phyloP scores from a whole-genome alignment of 202 grass and related monocot genomes.

The Setaria viridis region DNA sequence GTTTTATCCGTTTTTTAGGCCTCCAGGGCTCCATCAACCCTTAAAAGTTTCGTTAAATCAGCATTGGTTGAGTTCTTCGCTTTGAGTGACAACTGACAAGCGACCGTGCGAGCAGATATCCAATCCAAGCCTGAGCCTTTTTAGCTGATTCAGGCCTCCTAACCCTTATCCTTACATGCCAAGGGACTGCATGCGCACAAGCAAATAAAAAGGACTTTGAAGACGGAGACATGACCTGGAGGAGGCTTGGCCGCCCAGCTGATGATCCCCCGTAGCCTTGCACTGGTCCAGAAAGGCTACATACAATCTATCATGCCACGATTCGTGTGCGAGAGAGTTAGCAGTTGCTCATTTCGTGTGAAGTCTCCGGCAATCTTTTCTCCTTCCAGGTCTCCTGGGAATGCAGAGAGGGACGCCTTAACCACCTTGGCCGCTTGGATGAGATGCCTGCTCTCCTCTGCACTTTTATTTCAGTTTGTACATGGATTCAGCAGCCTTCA shows the following conservation, averaged over 20 bases:
- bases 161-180: conserved; percentile 41
- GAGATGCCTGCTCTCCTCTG: conserved; percentile 11
- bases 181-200: conserved; percentile 45
- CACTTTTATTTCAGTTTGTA: not conserved
- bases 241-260: not conserved
- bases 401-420: conserved; percentile 55
- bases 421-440: conserved; percentile 40
- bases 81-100: conserved; percentile 20
- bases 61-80: conserved; percentile 32
- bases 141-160: conserved; percentile 11
- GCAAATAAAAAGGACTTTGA: conserved; percentile 5
- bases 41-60: conserved; percentile 39
- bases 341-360: conserved; percentile 6
- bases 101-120: not conserved
- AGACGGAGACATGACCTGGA: not conserved
- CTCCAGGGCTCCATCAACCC: conserved; percentile 6
- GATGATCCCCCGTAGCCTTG: not conserved
- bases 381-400: conserved; percentile 44
- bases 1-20: not conserved
- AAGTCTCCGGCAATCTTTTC: not conserved
- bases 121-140: conserved; percentile 14
- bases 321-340: conserved; percentile 36
- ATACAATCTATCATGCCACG: not conserved
- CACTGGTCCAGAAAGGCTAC: not conserved
- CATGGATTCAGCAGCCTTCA: not conserved